Evolutionary conservation across 2,329 filamentous ascomycete genomes (phyloP), one percentile per base, ranked within the genome.

Genomic region (Aspergillus pseudoglaucus): DNA sequence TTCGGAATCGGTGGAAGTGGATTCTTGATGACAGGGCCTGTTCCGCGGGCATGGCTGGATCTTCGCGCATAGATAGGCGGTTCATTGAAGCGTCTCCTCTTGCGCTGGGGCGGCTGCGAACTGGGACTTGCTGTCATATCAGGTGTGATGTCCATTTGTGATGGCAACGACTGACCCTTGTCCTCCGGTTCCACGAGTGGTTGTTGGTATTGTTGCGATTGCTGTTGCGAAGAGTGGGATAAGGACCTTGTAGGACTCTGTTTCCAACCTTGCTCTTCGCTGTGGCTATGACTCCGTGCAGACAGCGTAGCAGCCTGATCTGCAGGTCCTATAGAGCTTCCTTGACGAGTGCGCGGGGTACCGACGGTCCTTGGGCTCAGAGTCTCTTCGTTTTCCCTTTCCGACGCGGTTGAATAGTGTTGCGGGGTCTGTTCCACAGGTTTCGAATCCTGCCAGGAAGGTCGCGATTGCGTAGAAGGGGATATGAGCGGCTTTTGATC

Each of bases 361-460:
- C 63, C 51, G 44, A 63, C 64, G 32, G 87, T 89, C 69, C 88
- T 90, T 25, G 88, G 88, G 63, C 87, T 91, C 44, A 91, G 81
- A 60, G 86, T 90, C 46, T 85, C 66, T 63, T 84, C 88, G 44
- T 79, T 75, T 52, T 87, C 86, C 59, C 85, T 79, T 47, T 88
- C 84, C 53, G 76, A 76, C 43, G 76, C 75, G 39, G 78, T 77
- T 49, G 76, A 72, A 39, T 70, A 64, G 41, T 57, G 57, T 10
- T 57, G 59, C 22, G 62, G 52, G 14, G 57, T 55, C 9, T 57
- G 57, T 20, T 68, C 66, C 6, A 55, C 52, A 4, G 60, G 54
- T 12, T 59, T 59, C 15, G 60, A 60, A 67, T 73, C 76, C 75
- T 61, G 79, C 67, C 65, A 59, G 44, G 62, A 59, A 35, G 58